A percentile compares a stretch with the other conserved stretches of the same genome.
phyloP scores from a whole-genome alignment of 2,329 filamentous ascomycete species.

The Fusarium sp. region DNA sequence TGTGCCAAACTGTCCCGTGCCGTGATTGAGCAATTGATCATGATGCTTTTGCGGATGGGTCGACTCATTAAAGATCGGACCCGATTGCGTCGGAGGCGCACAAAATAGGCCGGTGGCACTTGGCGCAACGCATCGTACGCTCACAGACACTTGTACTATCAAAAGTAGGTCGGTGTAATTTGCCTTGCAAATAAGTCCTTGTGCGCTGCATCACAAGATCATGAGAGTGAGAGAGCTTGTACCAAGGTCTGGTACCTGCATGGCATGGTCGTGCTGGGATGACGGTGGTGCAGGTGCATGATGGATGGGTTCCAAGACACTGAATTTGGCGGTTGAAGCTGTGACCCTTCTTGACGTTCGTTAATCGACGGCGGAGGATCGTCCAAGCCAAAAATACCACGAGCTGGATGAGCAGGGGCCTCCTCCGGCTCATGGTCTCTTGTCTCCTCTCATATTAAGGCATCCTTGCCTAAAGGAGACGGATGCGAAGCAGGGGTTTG shows the following conservation, averaged over 20 bases:
- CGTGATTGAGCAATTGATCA: neutral
- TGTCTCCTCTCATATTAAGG: conserved; percentile 2
- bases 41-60: neutral
- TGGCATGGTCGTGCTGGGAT: conserved; percentile 6
- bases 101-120: conserved; percentile 17
- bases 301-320: neutral
- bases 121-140: conserved; percentile 13
- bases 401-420: conserved; percentile 22
- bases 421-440: neutral
- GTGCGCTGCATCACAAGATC: conserved; percentile 26
- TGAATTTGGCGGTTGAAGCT: conserved; percentile 18
- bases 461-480: neutral
- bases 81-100: conserved; percentile 16
- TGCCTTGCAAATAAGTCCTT: conserved; percentile 30
- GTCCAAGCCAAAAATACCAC: conserved; percentile 26
- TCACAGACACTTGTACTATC: conserved; percentile 18
- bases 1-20: neutral
- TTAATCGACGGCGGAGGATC: conserved; percentile 43
- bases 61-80: conserved; percentile 16
- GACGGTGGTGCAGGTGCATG: neutral
- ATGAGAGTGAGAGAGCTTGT: conserved; percentile 16
- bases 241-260: conserved; percentile 13
- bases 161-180: conserved; percentile 15
- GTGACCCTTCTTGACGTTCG: conserved; percentile 33
- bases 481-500: neutral